Evolutionary conservation across 768 basidiomycete species (phyloP), one percentile per base, ranked within the genome.

Genomic region (Amanita pallidorosea): DNA sequence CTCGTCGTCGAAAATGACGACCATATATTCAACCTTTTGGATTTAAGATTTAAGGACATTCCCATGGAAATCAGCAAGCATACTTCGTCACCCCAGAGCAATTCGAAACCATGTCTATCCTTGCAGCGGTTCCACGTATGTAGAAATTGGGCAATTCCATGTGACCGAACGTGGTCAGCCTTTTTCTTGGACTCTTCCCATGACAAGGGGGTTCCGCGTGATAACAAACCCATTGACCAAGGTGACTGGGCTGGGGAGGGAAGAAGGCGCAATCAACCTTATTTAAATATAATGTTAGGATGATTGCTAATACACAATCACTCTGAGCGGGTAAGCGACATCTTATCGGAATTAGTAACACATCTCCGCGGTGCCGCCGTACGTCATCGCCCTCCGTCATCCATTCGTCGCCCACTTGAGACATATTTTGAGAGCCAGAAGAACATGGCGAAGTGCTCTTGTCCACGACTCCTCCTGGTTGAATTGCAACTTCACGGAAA

Each of bases 21-120:
- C 87, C 84, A 98, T 89, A 65, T 98, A 98, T 64, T 99, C 96
- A 57, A 99, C 75, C 94, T 96, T 44, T 61, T 42, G 60, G 38
- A 49, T 29, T 57, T 20, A 55, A n/a, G 36, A 37, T 29, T 35
- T 34, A 12, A 40, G 40, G 54, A 33, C 20, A 25, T 47, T 43
- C 40, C 38, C 38, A 34, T 20, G 53, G n/a, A 29, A 15, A 34
- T 37, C 42, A 27, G 46, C 20, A 23, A 58, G 33, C 67, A 51
- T 65, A 95, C 95, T 85, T 99, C 96, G 61, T 99, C 96, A 15
- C 96, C 96, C 96, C 96, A 99, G 9, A 96, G 76, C 27, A 99
- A 71, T 56, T 91, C 88, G 60, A 98, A 93, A 1, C 93, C 94
- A 18, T 80, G 77, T 56, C 89, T 76, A 62, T 90, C 86, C 75